Evolutionary conservation across 306 rosid genomes (phyloP), one percentile per base, ranked within the genome.

Genomic region (Prosopis cineraria): DNA sequence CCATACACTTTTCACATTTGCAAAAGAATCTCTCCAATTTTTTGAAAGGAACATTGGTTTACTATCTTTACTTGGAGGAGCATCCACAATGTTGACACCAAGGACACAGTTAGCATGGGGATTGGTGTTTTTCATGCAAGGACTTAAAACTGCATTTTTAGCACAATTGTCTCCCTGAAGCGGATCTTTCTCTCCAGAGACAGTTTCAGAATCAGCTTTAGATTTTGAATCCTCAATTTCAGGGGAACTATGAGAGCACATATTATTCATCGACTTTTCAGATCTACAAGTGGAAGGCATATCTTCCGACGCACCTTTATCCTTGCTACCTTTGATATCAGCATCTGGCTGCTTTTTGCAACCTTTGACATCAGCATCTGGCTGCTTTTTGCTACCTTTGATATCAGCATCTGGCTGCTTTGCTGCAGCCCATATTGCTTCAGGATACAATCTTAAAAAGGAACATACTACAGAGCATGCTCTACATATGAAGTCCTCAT

Each of bases 1-100:
- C 87, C 48, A 78, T 17, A 75, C 99, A 96, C 40, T 50, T 84
- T 68, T 79, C 87, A 80, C 99, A 96, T 82, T 85, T 88, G 91
- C 99, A 96, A 96, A 83, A 44, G 87, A 88, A 84, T 84, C 80
- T 83, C 97, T 86, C 99, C 99, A 96, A 60, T 59, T 91, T 86
- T 96, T 96, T 17, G 90, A 85, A 72, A 96, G 98, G 80, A 96
- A 96, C 85, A 91, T 81, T 39, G 98, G 85, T 80, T 90, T 93
- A 77, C 70, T 76, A 56, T 85, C 87, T 53, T 63, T 40, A 75
- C 64, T 82, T 31, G 86, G 83, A 69, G 89, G 76, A 76, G 80
- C 81, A 78, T 56, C 82, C 70, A 30, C 40, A 63, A 83, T 76
- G 86, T 88, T 83, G 52, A 86, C 86, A 69, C 90, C 93, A 70